phyloP scores from a whole-genome alignment of 192 early-diverging fungal species.

The Gryganskiella cystojenkinii region DNA sequence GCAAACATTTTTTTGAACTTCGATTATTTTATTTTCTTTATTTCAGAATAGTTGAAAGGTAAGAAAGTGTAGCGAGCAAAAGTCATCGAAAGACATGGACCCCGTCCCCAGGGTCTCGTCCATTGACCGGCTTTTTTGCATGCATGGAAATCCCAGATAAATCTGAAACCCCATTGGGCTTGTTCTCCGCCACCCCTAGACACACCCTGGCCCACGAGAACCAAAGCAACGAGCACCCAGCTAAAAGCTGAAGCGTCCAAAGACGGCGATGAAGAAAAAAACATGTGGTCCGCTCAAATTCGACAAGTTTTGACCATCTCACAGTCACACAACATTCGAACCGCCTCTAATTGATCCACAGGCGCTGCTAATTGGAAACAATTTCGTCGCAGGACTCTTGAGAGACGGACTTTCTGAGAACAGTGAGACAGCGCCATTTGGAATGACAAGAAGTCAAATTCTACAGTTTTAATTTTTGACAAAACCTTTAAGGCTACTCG shows the following conservation, averaged over 20 bases:
- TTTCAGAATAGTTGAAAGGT: no score
- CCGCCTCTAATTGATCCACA: no score
- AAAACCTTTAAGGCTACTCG: conserved; percentile 31
- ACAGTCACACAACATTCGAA: no score
- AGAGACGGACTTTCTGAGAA: no score
- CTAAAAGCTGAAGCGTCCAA: neutral
- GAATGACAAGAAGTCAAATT: no score
- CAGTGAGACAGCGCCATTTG: no score
- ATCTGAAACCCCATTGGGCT: conserved; percentile 18
- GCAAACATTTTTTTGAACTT: no score
- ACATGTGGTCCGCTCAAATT: neutral
- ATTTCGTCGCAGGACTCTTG: no score
- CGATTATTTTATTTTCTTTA: no score
- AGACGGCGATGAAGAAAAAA: conserved; percentile 4
- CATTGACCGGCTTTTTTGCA: conserved; percentile 44
- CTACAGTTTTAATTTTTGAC: no score
- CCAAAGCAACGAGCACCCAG: neutral
- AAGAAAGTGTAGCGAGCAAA: conserved; percentile 18
- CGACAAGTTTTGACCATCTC: neutral
- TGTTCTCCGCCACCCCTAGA: conserved; percentile 22
- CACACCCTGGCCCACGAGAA: neutral
- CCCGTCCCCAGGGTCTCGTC: conserved; percentile 41
- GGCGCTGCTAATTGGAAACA: no score
- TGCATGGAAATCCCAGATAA: conserved; percentile 12
- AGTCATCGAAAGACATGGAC: conserved; percentile 42